These are phyloP conservation scores for Dictyophora rubrovolvata DNA, from an alignment of 768 basidiomycete genomes.

Conservation along the genomic window DNA sequence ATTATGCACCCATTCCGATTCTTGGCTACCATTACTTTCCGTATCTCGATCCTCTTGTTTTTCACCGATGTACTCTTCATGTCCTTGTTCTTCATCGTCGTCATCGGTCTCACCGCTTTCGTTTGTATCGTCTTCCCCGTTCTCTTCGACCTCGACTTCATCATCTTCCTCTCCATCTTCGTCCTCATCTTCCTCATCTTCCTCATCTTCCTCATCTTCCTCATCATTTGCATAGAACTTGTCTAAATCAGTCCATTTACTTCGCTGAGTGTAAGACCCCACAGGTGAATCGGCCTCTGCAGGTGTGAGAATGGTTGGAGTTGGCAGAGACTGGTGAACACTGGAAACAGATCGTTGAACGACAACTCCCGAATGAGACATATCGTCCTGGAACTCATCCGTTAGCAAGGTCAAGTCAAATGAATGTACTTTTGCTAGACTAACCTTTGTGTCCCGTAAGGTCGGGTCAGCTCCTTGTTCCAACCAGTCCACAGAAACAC, in stretches of 20 bases:
- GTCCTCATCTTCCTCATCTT: conserved; percentile 31
- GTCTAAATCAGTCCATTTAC: conserved; percentile 46
- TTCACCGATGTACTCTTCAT: conserved; percentile 12
- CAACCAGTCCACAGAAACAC: conserved; percentile 72
- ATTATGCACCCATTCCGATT: no score
- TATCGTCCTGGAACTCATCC: conserved; percentile 26
- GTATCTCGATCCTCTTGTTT: background rate
- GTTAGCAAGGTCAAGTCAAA: conserved; percentile 29
- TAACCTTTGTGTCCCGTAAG: conserved; percentile 46
- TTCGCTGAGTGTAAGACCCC: conserved; percentile 25
- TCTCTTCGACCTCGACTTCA: background rate
- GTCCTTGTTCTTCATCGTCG: conserved; percentile 12
- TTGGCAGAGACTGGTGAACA: conserved; percentile 20
- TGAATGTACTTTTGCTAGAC: background rate
- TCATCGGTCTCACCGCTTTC: conserved; percentile 17
- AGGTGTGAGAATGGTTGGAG: conserved; percentile 52
- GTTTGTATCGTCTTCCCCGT: conserved; percentile 15
- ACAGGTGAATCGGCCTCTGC: conserved; percentile 35
- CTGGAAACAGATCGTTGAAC: conserved; percentile 29
- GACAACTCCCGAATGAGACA: conserved; percentile 27
- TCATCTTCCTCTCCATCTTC: conserved; percentile 15
- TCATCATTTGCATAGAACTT: conserved; percentile 54
- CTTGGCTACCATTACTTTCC: background rate
- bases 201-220: conserved; percentile 26
- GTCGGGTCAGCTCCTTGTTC: conserved; percentile 74